phyloP scores from a whole-genome alignment of 2,329 filamentous ascomycete species.

The Arthrobotrys megalospora region DNA sequence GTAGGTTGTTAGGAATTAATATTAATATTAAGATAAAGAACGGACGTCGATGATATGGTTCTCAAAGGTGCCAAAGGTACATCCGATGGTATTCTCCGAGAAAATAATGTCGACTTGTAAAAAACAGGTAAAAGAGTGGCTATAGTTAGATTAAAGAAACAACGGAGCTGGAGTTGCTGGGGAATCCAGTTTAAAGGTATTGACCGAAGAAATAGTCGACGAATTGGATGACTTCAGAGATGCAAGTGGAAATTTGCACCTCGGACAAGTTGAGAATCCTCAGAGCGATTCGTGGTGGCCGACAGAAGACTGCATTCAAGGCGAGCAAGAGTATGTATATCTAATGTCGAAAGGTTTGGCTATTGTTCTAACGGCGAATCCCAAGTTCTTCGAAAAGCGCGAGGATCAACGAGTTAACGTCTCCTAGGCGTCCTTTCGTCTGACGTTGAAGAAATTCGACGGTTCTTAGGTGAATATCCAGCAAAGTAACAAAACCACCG shows the following conservation, averaged over 20 bases:
- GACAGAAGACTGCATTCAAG: conserved; percentile 52
- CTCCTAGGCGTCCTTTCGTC: conserved; percentile 53
- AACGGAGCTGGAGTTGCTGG: conserved; percentile 13
- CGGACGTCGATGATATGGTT: conserved; percentile 65
- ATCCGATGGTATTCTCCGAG: conserved; percentile 28
- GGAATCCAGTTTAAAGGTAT: conserved; percentile 47
- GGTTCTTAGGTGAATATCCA: conserved; percentile 33
- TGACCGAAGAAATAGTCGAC: conserved; percentile 30
- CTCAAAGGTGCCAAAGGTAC: conserved; percentile 18
- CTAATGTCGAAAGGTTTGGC: conserved; percentile 30
- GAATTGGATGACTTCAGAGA: conserved; percentile 36
- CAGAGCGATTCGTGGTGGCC: conserved; percentile 19
- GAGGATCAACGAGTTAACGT: conserved; percentile 62
- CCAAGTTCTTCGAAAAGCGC: conserved; percentile 46
- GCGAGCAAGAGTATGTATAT: conserved; percentile 21
- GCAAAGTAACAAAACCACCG: conserved; percentile 36
- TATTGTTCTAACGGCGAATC: conserved; percentile 22
- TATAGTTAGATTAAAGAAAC: conserved; percentile 58
- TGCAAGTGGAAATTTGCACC: conserved; percentile 13
- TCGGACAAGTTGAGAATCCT: conserved; percentile 22
- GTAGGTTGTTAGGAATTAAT: conserved; percentile 67
- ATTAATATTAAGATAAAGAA: conserved; percentile 66
- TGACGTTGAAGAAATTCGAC: conserved; percentile 35
- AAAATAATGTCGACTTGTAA: conserved; percentile 41
- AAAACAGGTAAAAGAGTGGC: conserved; percentile 52